Evolutionary conservation across 2,329 filamentous ascomycete genomes (phyloP).

Genomic region (Talaromyces marneffei): DNA sequence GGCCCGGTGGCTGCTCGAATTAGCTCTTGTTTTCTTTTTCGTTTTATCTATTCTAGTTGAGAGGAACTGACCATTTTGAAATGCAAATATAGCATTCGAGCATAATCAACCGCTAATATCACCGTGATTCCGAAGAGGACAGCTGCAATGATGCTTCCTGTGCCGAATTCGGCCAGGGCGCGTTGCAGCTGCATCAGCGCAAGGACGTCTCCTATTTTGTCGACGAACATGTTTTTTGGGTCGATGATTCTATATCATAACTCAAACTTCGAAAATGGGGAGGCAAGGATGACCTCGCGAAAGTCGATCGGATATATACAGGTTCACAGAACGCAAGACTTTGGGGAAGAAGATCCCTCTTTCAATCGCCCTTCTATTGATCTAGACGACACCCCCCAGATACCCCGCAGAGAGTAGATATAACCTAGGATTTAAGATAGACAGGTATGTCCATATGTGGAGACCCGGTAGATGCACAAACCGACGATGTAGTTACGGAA

Average conservation of each 20-base stretch:
- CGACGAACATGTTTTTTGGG: conserved; percentile 5
- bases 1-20: conserved; percentile 47
- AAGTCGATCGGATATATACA: too few species aligned
- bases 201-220: conserved; percentile 9
- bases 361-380: background rate
- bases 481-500: background rate
- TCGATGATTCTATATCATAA: background rate
- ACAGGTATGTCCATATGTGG: background rate
- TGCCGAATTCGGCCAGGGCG: conserved; percentile 1
- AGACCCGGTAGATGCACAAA: background rate
- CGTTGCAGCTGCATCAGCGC: conserved; percentile 13
- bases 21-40: too few species aligned
- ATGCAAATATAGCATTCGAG: background rate
- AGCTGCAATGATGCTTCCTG: conserved; percentile 2
- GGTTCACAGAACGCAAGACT: background rate
- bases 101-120: background rate
- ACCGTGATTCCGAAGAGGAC: background rate
- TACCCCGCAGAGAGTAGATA: background rate
- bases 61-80: background rate
- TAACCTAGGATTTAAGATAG: background rate
- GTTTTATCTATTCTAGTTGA: too few species aligned
- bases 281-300: too few species aligned
- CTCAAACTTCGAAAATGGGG: too few species aligned
- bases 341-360: background rate
- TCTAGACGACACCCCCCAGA: background rate